phyloP scores from a whole-genome alignment of 164 flowering plant genomes.

The Macadamia integrifolia region DNA sequence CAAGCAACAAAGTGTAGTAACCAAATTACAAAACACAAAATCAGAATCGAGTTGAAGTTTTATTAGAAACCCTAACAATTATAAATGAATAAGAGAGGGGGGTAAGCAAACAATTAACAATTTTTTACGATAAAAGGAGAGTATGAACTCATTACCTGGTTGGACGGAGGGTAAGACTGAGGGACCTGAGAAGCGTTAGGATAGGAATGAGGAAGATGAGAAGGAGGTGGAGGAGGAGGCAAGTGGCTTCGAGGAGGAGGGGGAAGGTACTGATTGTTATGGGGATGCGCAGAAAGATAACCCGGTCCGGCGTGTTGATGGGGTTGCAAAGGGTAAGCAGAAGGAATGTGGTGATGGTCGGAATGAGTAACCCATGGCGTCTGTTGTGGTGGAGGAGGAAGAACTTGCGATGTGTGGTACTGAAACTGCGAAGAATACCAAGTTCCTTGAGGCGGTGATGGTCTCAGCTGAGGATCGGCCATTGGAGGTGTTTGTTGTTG shows the following conservation, averaged over 20 bases:
- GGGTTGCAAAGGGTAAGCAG: constrained; percentile 21
- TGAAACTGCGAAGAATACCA: constrained; percentile 55
- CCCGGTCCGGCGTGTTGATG: constrained; percentile 1
- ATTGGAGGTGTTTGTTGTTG: constrained; percentile 34
- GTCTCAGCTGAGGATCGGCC: constrained; percentile 35
- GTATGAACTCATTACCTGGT: constrained; percentile 19
- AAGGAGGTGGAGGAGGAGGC: constrained; percentile 27
- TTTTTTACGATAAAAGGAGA: no score
- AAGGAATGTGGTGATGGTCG: constrained; percentile 15
- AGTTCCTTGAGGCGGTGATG: constrained; percentile 31
- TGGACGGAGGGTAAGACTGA: constrained; percentile 37
- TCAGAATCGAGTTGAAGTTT: no score
- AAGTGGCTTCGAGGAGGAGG: constrained; percentile 18
- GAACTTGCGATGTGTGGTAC: constrained; percentile 27
- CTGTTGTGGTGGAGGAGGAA: constrained; percentile 8
- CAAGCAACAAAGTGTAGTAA: background rate
- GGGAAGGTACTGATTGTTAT: constrained; percentile 24
- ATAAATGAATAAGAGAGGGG: background rate
- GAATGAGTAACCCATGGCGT: constrained; percentile 15
- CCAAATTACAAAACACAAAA: background rate
- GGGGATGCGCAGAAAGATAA: constrained; percentile 10
- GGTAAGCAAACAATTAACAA: background rate
- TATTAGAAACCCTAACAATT: no score
- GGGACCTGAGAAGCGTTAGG: constrained; percentile 19
- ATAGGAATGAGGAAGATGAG: background rate